A percentile compares a stretch with the other conserved stretches of the same genome.
phyloP scores from a whole-genome alignment of 768 basidiomycete species.

The Lentinula guzmanii region DNA sequence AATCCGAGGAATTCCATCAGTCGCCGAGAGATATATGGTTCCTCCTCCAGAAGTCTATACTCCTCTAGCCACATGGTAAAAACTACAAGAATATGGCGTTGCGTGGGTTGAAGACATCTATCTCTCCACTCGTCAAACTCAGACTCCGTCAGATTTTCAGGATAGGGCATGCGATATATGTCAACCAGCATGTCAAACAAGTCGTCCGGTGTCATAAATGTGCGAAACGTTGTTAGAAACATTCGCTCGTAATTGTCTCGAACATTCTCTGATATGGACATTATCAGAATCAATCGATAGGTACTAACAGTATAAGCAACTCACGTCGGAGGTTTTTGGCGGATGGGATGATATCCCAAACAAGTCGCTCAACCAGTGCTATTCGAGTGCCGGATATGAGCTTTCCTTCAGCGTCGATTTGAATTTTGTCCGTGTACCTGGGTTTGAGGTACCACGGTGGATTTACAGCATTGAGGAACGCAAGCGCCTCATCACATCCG shows the following conservation, averaged over 20 bases:
- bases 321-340: slow-evolving; percentile 45
- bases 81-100: slow-evolving; percentile 52
- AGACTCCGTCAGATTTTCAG: slow-evolving; percentile 38
- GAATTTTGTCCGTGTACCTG: slow-evolving; percentile 55
- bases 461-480: slow-evolving; percentile 30
- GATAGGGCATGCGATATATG: slow-evolving; percentile 50
- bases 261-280: slow-evolving; percentile 13
- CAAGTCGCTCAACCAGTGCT: slow-evolving; percentile 69
- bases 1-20: slow-evolving; percentile 50
- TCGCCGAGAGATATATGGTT: slow-evolving; percentile 51
- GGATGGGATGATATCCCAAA: slow-evolving; percentile 28
- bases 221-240: slow-evolving; percentile 83
- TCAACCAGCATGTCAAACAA: slow-evolving; percentile 66
- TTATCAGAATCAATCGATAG: neutral
- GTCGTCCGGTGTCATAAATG: slow-evolving; percentile 64
- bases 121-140: slow-evolving; percentile 64
- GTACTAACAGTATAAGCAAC: slow-evolving; percentile 19
- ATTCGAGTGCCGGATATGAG: slow-evolving; percentile 64
- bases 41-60: slow-evolving; percentile 56
- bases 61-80: slow-evolving; percentile 60
- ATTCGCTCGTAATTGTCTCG: slow-evolving; percentile 40
- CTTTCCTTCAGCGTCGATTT: slow-evolving; percentile 56
- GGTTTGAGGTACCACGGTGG: slow-evolving; percentile 60
- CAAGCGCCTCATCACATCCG: slow-evolving; percentile 37
- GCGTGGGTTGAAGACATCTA: slow-evolving; percentile 55